These are phyloP conservation scores for Alternaria consortialis DNA, from an alignment of 2,329 filamentous ascomycete genomes.

Conservation along the genomic window DNA sequence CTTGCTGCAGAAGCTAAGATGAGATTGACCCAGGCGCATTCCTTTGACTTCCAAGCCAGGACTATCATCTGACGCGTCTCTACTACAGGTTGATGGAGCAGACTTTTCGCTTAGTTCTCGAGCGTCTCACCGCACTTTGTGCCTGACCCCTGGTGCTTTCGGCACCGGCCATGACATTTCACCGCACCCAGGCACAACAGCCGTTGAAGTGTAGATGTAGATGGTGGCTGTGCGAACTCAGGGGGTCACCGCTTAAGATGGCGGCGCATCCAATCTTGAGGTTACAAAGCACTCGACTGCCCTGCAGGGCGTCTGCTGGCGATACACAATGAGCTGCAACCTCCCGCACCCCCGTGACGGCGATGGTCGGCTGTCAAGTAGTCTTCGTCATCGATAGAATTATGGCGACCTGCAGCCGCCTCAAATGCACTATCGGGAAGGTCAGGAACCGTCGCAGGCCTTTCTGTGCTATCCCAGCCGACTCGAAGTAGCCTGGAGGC, in stretches of 20 bases:
- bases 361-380: slow-evolving; percentile 41
- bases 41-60: slow-evolving; percentile 31
- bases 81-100: slow-evolving; percentile 36
- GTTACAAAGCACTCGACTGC: slow-evolving; percentile 44
- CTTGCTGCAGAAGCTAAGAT: slow-evolving; percentile 40
- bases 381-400: slow-evolving; percentile 34
- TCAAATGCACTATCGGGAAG: slow-evolving; percentile 40
- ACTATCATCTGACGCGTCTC: slow-evolving; percentile 46
- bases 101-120: slow-evolving; percentile 36
- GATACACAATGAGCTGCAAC: slow-evolving; percentile 47
- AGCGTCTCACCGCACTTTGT: slow-evolving; percentile 36
- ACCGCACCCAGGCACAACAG: slow-evolving; percentile 45
- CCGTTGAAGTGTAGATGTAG: slow-evolving; percentile 46
- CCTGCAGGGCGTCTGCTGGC: slow-evolving; percentile 43
- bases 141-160: slow-evolving; percentile 27
- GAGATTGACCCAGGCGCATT: slow-evolving; percentile 34
- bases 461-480: slow-evolving; percentile 44
- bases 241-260: slow-evolving; percentile 35
- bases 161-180: slow-evolving; percentile 40
- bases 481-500: slow-evolving; percentile 28
- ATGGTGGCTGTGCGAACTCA: slow-evolving; percentile 48
- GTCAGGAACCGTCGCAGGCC: slow-evolving; percentile 35
- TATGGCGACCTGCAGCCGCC: slow-evolving; percentile 49
- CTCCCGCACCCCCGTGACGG: slow-evolving; percentile 49
- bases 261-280: slow-evolving; percentile 34